Conservation (phyloP, 2,329 filamentous ascomycete genomes). For the Monosporascus sp. region DNA sequence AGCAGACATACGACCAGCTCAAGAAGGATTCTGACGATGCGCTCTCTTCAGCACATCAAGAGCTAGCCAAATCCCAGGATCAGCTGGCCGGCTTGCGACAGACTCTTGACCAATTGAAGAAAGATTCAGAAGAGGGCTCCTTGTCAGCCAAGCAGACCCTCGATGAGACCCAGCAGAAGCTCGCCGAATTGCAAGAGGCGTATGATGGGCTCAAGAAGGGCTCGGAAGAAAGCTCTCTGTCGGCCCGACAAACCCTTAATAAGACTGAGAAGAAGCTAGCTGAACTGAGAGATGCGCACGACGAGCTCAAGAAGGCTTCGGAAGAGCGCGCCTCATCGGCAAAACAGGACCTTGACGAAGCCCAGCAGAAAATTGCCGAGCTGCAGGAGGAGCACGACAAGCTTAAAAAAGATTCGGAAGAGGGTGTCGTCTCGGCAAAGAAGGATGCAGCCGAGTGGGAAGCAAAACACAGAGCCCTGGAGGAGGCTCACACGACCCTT, state of each 20-base stretch:
- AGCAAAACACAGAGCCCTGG: constrained; percentile 15
- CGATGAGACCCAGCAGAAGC: constrained; percentile 2
- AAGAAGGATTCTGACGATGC: constrained; percentile 25
- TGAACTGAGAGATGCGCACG: background rate
- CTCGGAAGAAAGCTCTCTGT: constrained; percentile 22
- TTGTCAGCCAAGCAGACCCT: constrained; percentile 5
- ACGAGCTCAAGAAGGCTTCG: background rate
- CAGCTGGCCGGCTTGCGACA: background rate
- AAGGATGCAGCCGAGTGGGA: constrained; percentile 16
- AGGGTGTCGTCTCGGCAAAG: constrained; percentile 25
- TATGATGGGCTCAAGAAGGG: constrained; percentile 25
- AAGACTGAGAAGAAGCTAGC: background rate
- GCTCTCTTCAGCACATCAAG: constrained; percentile 18
- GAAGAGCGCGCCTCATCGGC: background rate
- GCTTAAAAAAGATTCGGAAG: constrained; percentile 26
- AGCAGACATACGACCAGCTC: constrained; percentile 23
- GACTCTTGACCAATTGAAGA: background rate
- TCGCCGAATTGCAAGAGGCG: constrained; percentile 12
- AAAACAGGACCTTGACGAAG: constrained; percentile 2
- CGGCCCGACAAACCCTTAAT: constrained; percentile 12
- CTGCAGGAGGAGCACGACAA: constrained; percentile 20
- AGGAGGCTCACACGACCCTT: constrained; percentile 11
- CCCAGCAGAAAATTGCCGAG: constrained; percentile 6
- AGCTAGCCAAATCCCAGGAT: background rate
- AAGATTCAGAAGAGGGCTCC: background rate